phyloP scores from a whole-genome alignment of 768 basidiomycete species.

The Floccularia luteovirens region DNA sequence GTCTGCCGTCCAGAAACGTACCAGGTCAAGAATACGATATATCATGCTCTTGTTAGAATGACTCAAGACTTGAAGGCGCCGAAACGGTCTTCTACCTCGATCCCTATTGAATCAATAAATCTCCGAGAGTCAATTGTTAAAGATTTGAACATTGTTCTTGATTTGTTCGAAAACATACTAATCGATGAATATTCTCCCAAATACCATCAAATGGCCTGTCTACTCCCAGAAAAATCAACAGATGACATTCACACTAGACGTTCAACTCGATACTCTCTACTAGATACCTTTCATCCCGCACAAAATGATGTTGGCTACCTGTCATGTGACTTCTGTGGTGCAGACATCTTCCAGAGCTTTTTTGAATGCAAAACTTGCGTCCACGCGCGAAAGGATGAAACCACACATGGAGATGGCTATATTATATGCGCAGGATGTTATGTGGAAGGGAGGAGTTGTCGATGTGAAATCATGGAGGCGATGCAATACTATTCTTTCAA shows the following conservation, averaged over 20 bases:
- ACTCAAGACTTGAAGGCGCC: slow-evolving; percentile 13
- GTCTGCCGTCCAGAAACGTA: slow-evolving; percentile 80
- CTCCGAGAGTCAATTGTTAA: slow-evolving; percentile 6
- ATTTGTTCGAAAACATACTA: slow-evolving; percentile 45
- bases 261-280: no score
- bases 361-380: slow-evolving; percentile 60
- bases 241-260: no score
- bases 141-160: slow-evolving; percentile 28
- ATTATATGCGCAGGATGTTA: slow-evolving; percentile 68
- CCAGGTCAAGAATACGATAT: slow-evolving; percentile 60
- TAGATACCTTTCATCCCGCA: no score
- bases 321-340: slow-evolving; percentile 73
- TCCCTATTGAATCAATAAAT: neutral
- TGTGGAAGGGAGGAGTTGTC: slow-evolving; percentile 70
- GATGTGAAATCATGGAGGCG: slow-evolving; percentile 52
- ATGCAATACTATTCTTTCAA: slow-evolving; percentile 48
- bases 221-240: slow-evolving; percentile 1
- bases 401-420: slow-evolving; percentile 31
- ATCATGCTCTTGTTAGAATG: slow-evolving; percentile 38
- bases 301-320: slow-evolving; percentile 12
- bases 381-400: slow-evolving; percentile 2
- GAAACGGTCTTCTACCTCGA: neutral
- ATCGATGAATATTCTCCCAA: slow-evolving; percentile 32
- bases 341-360: slow-evolving; percentile 77
- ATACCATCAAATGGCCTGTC: slow-evolving; percentile 16